Base-by-base conservation (phyloP, 1,284 basidiomycete genomes). In the Cutaneotrichosporon curvatum region DNA sequence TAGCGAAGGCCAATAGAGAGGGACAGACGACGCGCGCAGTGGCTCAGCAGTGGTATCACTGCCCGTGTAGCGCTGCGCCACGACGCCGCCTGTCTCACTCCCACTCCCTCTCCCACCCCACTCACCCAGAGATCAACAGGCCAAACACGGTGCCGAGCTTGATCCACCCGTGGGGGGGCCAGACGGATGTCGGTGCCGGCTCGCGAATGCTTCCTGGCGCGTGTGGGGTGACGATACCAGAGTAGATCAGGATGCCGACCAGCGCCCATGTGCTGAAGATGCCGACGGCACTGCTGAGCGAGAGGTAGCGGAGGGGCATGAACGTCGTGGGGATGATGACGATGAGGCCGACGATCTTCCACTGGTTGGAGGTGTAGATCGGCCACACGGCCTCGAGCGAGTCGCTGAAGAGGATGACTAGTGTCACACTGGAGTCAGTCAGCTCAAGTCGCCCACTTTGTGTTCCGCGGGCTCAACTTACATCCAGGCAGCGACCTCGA, bases 401-500 rank as follows among this genome's bases (percentile, higher is more conserved):
- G 71, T 94, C 90, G 21, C 82, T 85, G 53, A 83, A 87, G 10
- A 94, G 69, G 2, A 88, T 87, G 37, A 92, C 80, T 4, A 91
- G 78, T 35, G 88, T 79, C 37, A 91, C 84, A 54, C 86, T 87
- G 57, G 1, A 28, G 4, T 35, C 20, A 37, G 37, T 49, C 40
- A 54, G 37, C 23, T 20, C 7, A 28, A 28, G 12, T 28, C 25
- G 12, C n/a, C n/a, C n/a, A n/a, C n/a, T n/a, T n/a, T n/a, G n/a
- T n/a, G n/a, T n/a, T n/a, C n/a, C n/a, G n/a, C n/a, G n/a, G n/a
- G n/a, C n/a, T n/a, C n/a, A n/a, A n/a, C 65, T 60, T 40, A 65
- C 63, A 66, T 56, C 68, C 68, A 72, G 35, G 84, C 79, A 62
- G 86, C 87, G n/a, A 88, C 71, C 66, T 92, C 88, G 4, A 90